Evolutionary conservation across 768 basidiomycete species (phyloP).

Genomic region (Leucocoprinus sp.): DNA sequence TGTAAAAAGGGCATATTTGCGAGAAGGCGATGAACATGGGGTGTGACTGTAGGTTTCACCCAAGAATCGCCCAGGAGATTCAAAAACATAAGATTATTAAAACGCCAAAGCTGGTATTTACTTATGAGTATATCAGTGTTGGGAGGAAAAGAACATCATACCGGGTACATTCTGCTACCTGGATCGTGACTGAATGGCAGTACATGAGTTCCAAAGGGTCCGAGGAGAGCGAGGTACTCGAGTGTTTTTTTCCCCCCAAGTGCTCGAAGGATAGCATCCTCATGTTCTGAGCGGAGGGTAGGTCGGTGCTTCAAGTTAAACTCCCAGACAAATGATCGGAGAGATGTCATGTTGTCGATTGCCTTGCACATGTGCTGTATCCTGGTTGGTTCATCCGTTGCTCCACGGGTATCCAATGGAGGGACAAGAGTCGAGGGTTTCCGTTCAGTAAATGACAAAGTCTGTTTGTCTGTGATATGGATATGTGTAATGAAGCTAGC

Average conservation of each 20-base stretch:
- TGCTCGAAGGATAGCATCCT: slow-evolving; percentile 30
- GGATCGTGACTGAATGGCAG: slow-evolving; percentile 19
- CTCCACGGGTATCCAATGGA: slow-evolving; percentile 10
- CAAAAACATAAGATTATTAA: slow-evolving; percentile 22
- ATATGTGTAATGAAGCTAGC: slow-evolving; percentile 39
- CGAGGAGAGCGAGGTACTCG: slow-evolving; percentile 28
- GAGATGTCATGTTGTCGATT: slow-evolving; percentile 31
- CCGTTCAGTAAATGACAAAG: slow-evolving; percentile 31
- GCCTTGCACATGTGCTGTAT: slow-evolving; percentile 32
- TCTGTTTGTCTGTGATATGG: slow-evolving; percentile 32
- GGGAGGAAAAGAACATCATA: slow-evolving; percentile 15
- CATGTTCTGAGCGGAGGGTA: slow-evolving; percentile 26
- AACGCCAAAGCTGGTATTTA: slow-evolving; percentile 21
- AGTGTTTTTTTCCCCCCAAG: slow-evolving; percentile 23
- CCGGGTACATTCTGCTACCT: slow-evolving; percentile 30
- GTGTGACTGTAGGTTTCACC: slow-evolving; percentile 22
- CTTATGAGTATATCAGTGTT: slow-evolving; percentile 1
- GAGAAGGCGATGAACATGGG: slow-evolving; percentile 23
- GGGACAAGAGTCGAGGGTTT: slow-evolving; percentile 32
- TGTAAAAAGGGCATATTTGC: slow-evolving; percentile 22
- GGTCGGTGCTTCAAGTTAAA: slow-evolving; percentile 20
- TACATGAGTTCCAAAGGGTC: slow-evolving; percentile 33
- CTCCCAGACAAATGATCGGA: slow-evolving; percentile 38
- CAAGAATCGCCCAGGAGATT: slow-evolving; percentile 23
- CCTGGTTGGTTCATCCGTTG: slow-evolving; percentile 23